These are phyloP conservation scores for Hura crepitans DNA, from an alignment of 441 rosid species.

Conservation along the genomic window DNA sequence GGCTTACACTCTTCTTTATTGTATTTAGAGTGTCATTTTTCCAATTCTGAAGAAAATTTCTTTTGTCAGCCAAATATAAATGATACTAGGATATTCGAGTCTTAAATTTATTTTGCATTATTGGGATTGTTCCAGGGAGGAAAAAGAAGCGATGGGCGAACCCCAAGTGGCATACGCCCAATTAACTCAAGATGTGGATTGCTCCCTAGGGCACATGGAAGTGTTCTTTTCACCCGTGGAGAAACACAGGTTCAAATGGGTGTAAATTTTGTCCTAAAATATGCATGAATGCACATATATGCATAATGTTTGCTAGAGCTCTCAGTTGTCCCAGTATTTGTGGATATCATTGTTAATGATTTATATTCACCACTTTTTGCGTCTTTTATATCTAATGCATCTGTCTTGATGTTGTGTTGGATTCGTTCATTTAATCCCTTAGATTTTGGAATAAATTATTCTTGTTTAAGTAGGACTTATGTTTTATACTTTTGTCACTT, in stretches of 20 bases:
- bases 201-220: conserved; percentile 98
- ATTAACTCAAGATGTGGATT: conserved; percentile 85
- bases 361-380: background rate
- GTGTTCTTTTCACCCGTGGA: conserved; percentile 97
- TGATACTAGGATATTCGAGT: conserved; percentile 17
- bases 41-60: background rate
- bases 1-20: background rate
- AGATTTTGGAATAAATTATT: background rate
- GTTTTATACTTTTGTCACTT: background rate
- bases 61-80: conserved; percentile 14
- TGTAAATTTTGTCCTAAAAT: conserved; percentile 3
- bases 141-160: conserved; percentile 96
- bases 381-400: background rate
- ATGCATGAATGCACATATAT: conserved; percentile 4
- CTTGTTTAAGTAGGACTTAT: background rate
- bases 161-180: conserved; percentile 70
- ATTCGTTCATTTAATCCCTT: too few species aligned
- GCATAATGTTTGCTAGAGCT: background rate
- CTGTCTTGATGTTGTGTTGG: background rate
- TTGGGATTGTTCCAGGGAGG: conserved; percentile 59
- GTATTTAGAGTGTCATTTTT: background rate
- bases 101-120: conserved; percentile 9
- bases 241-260: conserved; percentile 79
- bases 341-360: background rate
- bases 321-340: background rate